Base-by-base conservation (phyloP, 257 asterid species). In the Penstemon barbatus region DNA sequence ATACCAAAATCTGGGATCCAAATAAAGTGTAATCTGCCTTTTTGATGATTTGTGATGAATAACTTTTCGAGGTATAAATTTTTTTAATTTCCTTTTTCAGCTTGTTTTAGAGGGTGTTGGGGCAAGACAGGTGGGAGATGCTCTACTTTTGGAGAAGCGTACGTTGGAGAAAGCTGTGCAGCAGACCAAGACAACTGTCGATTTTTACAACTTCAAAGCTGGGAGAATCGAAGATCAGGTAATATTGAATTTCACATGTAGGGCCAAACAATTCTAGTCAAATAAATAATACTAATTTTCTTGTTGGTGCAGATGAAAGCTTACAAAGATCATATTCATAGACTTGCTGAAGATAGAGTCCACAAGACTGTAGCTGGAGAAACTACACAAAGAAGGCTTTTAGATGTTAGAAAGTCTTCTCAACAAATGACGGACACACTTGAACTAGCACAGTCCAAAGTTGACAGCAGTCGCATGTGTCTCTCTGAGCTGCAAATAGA, bases 151-250 rank as follows among this genome's bases (percentile, higher is more conserved):
- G 96, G 96, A 91, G 79, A 89, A 86, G 65, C 88, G 74, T 60
- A 75, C 76, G 71, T 52, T 78, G 71, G 97, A 83, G 84, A 84
- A 82, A 73, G 71, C 82, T 42, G 83, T 87, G 65, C 92, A 81
- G 51, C 91, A 82, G 73, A 83, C 81, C 74, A 86, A 81, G 77
- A 74, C 83, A 76, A 74, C 88, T 75, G 87, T 79, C 19, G 90
- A 80, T 41, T 75, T 84, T 74, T 86, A 76, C 50, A 83, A 83
- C 41, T 72, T 73, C 57, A 89, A 89, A 87, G 90, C 85, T 74
- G 76, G 84, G 66, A 88, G 89, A 82, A 82, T 94, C 63, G 96
- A 89, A 68, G 98, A 94, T 78, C 99, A 91, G 92, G 99, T 89
- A 82, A 61, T 54, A 38, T 25, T 40, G 38, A 38, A 58, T 63